Percentiles rank a stretch among this genome's conserved stretches.
These are phyloP conservation scores for Orbilia ellipsospora DNA, from an alignment of 2,329 filamentous ascomycete genomes.

Conservation along the genomic window DNA sequence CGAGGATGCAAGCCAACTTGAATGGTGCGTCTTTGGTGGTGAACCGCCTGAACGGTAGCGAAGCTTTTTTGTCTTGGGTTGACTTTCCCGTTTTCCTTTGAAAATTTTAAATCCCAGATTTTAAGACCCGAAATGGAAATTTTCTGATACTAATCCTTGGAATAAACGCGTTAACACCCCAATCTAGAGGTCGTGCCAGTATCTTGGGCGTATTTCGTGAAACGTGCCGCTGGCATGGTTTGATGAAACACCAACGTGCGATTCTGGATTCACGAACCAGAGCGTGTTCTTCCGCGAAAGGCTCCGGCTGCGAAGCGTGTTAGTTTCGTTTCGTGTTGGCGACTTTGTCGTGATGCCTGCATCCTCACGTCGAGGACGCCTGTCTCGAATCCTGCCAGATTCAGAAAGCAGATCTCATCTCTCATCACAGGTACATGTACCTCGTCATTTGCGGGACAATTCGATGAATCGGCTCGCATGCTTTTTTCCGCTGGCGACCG, in stretches of 20 bases:
- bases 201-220: not conserved
- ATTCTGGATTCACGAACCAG: slow-evolving; percentile 40
- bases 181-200: slow-evolving; percentile 23
- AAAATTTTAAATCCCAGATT: slow-evolving; percentile 18
- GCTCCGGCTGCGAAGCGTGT: slow-evolving; percentile 24
- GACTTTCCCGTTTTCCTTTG: slow-evolving; percentile 1
- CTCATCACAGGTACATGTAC: not conserved
- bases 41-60: slow-evolving; percentile 46
- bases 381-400: not conserved
- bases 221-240: slow-evolving; percentile 17
- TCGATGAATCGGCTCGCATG: not conserved
- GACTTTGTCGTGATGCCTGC: slow-evolving; percentile 31
- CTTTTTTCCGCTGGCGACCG: too few relatives aligned
- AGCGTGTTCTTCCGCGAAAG: slow-evolving; percentile 32
- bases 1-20: slow-evolving; percentile 35
- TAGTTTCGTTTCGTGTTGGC: slow-evolving; percentile 41
- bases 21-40: slow-evolving; percentile 12
- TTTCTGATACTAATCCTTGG: slow-evolving; percentile 5
- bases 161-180: slow-evolving; percentile 35
- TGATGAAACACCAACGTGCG: slow-evolving; percentile 29
- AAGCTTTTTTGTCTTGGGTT: slow-evolving; percentile 30
- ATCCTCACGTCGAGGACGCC: not conserved
- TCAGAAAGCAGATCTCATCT: not conserved
- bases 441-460: slow-evolving; percentile 7
- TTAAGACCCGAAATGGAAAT: slow-evolving; percentile 34